Percentiles rank a stretch among this genome's conserved stretches.
phyloP scores from a whole-genome alignment of 75 land plant genomes.

The Cupressus sempervirens region DNA sequence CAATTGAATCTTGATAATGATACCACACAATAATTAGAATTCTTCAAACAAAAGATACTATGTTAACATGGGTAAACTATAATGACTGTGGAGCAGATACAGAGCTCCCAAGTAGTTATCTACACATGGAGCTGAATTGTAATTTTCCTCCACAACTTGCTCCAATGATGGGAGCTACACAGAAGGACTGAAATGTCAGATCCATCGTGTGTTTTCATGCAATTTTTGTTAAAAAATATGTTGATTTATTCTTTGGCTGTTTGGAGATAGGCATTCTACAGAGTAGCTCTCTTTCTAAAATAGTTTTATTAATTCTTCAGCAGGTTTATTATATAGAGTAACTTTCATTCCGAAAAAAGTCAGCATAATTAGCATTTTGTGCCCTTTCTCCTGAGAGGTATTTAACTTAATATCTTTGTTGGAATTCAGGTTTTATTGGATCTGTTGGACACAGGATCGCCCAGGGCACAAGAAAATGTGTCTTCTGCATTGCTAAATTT shows the following conservation, averaged over 20 bases:
- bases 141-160: no score
- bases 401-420: not conserved
- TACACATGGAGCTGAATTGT: no score
- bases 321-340: not conserved
- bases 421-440: conserved; percentile 54
- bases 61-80: no score
- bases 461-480: conserved; percentile 62
- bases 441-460: conserved; percentile 41
- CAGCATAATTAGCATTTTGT: not conserved
- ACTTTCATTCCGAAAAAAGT: not conserved
- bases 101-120: no score
- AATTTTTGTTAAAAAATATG: not conserved
- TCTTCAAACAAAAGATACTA: no score
- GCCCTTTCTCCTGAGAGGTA: not conserved
- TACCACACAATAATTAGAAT: no score
- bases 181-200: not conserved
- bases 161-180: no score
- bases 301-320: not conserved
- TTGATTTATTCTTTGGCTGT: not conserved
- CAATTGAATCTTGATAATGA: no score
- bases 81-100: not conserved
- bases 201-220: not conserved
- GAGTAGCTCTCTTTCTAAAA: not conserved
- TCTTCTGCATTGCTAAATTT: conserved; percentile 67
- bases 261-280: not conserved